These are phyloP conservation scores for Adansonia rubrostipa DNA, from an alignment of 441 rosid genomes.

Conservation along the genomic window DNA sequence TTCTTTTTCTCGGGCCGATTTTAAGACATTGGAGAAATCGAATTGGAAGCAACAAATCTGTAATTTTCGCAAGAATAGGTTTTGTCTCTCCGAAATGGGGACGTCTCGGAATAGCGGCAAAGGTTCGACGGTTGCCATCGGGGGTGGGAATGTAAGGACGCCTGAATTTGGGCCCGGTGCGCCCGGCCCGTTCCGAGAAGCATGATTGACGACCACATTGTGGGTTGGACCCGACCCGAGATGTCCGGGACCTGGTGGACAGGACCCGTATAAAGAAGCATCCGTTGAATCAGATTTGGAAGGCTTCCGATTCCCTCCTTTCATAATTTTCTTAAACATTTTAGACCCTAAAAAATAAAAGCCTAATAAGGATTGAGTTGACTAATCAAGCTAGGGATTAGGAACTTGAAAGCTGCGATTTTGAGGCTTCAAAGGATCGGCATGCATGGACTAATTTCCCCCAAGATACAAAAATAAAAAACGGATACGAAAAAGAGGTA, in stretches of 20 bases:
- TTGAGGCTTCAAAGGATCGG: slow-evolving; percentile 35
- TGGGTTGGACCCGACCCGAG: slow-evolving; percentile 45
- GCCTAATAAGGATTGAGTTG: slow-evolving; percentile 18
- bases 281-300: slow-evolving; percentile 67
- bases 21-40: slow-evolving; percentile 65
- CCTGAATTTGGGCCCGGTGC: slow-evolving; percentile 32
- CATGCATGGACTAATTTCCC: slow-evolving; percentile 38
- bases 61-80: slow-evolving; percentile 66
- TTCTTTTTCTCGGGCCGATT: slow-evolving; percentile 75
- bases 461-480: slow-evolving; percentile 13
- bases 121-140: slow-evolving; percentile 65
- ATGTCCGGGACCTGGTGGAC: slow-evolving; percentile 41
- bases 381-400: slow-evolving; percentile 26
- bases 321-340: slow-evolving; percentile 91
- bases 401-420: slow-evolving; percentile 24
- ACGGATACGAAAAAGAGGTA: slow-evolving; percentile 29
- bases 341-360: slow-evolving; percentile 35
- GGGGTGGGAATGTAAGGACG: slow-evolving; percentile 44
- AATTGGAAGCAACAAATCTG: slow-evolving; percentile 80
- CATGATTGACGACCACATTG: slow-evolving; percentile 70
- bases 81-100: slow-evolving; percentile 62
- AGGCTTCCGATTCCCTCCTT: slow-evolving; percentile 71
- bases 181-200: slow-evolving; percentile 54
- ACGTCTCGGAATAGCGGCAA: slow-evolving; percentile 76
- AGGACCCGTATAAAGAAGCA: slow-evolving; percentile 44